Evolutionary conservation across 1,284 basidiomycete species (phyloP), one percentile per base, ranked within the genome.

Genomic region (Takashimella tepidaria): DNA sequence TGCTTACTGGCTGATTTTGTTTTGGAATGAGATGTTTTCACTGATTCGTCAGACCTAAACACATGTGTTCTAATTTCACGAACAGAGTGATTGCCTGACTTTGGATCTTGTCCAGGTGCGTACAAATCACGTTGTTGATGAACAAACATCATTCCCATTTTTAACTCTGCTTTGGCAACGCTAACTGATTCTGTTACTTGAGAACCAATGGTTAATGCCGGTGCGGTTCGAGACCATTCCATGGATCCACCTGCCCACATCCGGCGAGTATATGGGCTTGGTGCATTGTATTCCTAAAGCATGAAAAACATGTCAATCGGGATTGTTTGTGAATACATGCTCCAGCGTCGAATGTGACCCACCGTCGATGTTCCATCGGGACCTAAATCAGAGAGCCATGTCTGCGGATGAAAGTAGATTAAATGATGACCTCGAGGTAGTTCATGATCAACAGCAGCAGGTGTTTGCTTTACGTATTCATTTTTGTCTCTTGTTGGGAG

Each of bases 171-270:
- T 19, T 78, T 78, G 3, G 69, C 73, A 20, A 89, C 79, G 21
- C 72, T 80, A 43, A 81, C 79, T 2, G 70, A 67, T 37, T 84
- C 82, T 1, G 59, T 75, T 1, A 82, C 83, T 37, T 68, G 78
- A 40, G 79, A 76, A 10, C 86, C 87, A 21, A 88, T 76, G 22
- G 75, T 63, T 53, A 89, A 72, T 2, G 79, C 77, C 25, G 76
- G 19, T 2, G 52, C 19, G 1, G 49, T 76, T 49, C 67, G 61
- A 21, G 69, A 63, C 85, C 86, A 90, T 40, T 74, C 75, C 67
- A 90, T 84, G 56, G 76, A 79, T 0, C 89, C 88, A 20, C 85
- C 82, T 1, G 86, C 88, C 88, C 89, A 91, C 88, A 91, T 91
- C 19, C 89, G 79, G 43, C 86, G 79, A 19, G 81, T 80, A 73